Conservation (phyloP, 2,329 filamentous ascomycete genomes). For the Cladophialophora chaetospira region DNA sequence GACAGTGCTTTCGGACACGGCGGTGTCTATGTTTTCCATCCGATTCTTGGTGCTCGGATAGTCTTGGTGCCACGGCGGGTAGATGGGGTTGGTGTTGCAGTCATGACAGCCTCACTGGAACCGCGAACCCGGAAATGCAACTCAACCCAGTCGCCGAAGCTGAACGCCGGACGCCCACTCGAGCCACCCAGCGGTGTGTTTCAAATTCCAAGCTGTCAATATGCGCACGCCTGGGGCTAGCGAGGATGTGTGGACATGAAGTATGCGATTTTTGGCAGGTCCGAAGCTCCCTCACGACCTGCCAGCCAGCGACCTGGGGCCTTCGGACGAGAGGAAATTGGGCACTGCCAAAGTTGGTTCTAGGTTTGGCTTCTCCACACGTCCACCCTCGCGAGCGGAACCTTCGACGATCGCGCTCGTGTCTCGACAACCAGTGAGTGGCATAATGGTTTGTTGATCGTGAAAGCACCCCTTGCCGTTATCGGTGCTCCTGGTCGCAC, state of each 20-base stretch:
- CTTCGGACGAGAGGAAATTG: slow-evolving; percentile 28
- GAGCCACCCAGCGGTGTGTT: slow-evolving; percentile 5
- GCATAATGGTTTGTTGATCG: not conserved
- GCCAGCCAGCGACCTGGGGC: not conserved
- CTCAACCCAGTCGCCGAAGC: no score
- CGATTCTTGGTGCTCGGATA: no score
- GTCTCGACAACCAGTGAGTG: not conserved
- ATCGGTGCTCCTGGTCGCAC: not conserved
- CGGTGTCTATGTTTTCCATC: no score
- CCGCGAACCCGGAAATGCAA: no score
- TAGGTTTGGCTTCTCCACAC: not conserved
- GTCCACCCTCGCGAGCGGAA: not conserved
- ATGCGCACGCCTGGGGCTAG: no score
- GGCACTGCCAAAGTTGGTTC: not conserved
- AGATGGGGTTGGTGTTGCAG: no score
- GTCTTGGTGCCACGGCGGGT: no score
- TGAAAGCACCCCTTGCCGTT: not conserved
- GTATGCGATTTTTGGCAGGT: not conserved
- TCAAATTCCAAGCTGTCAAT: not conserved
- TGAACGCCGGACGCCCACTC: no score
- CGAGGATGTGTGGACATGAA: not conserved
- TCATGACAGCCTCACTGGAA: no score
- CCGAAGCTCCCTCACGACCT: not conserved
- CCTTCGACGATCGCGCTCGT: not conserved
- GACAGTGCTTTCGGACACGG: no score